phyloP scores from a whole-genome alignment of 805 yeast species.

The Zygoascus flipseniorum region DNA sequence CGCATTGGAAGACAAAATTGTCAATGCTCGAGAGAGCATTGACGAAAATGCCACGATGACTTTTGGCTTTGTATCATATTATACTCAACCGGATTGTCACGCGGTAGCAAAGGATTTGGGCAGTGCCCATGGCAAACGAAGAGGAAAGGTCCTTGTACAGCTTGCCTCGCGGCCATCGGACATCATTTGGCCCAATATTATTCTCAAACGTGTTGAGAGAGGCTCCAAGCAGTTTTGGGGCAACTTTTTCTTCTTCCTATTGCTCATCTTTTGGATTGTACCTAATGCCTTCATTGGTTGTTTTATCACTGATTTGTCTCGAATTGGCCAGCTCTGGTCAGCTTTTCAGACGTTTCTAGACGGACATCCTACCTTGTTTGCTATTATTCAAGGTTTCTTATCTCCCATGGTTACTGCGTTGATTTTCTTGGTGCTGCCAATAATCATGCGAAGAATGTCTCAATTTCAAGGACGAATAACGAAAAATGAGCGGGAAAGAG shows the following conservation, averaged over 20 bases:
- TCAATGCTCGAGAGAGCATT: conserved; percentile 15
- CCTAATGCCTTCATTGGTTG: conserved; percentile 35
- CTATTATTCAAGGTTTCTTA: conserved; percentile 32
- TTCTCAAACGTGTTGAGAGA: conserved; percentile 21
- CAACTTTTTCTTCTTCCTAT: conserved; percentile 21
- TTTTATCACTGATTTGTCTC: conserved; percentile 29
- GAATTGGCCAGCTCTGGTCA: conserved; percentile 32
- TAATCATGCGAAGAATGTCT: conserved; percentile 28
- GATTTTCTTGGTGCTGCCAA: conserved; percentile 29
- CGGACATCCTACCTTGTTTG: conserved; percentile 20
- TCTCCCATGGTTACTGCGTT: conserved; percentile 29
- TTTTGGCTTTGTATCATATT: conserved; percentile 30
- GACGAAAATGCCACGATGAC: conserved; percentile 13
- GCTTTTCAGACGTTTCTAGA: conserved; percentile 24
- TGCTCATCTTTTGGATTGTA: conserved; percentile 30
- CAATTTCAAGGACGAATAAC: conserved; percentile 32
- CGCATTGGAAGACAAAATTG: conserved; percentile 18
- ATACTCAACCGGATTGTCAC: conserved; percentile 19
- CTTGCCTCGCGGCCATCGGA: conserved; percentile 30
- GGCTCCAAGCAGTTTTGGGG: conserved; percentile 27
- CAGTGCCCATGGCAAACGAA: not conserved
- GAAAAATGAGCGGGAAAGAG: conserved; percentile 29
- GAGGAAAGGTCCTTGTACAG: conserved; percentile 14
- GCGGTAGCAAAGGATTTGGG: conserved; percentile 14
- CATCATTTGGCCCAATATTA: conserved; percentile 30